Conservation (phyloP, 2,329 filamentous ascomycete species). For the Aspergillus oerlinghausenensis region DNA sequence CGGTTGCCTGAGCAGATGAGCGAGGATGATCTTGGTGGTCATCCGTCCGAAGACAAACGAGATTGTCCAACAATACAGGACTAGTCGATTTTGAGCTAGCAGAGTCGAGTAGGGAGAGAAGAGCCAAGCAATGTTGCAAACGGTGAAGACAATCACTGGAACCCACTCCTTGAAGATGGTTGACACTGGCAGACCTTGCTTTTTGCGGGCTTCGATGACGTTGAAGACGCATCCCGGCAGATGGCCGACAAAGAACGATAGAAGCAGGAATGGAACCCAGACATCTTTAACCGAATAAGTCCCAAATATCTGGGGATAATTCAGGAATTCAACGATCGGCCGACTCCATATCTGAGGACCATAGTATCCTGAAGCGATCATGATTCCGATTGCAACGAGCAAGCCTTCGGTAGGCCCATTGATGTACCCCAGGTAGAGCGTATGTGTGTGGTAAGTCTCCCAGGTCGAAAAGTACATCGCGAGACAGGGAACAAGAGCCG, state of each 20-base stretch:
- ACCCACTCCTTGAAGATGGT: slow-evolving; percentile 93
- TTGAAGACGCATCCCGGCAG: slow-evolving; percentile 87
- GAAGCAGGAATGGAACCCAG: slow-evolving; percentile 71
- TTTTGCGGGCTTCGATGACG: slow-evolving; percentile 70
- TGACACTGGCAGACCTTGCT: slow-evolving; percentile 66
- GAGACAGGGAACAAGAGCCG: slow-evolving; percentile 81
- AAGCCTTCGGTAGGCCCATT: slow-evolving; percentile 96
- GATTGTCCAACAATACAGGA: slow-evolving; percentile 88
- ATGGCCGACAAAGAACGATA: slow-evolving; percentile 65
- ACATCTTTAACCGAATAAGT: slow-evolving; percentile 76
- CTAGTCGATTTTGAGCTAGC: slow-evolving; percentile 76
- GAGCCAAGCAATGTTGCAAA: slow-evolving; percentile 74
- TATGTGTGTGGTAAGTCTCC: slow-evolving; percentile 99
- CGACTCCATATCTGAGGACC: slow-evolving; percentile 83
- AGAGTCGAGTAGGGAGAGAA: slow-evolving; percentile 83
- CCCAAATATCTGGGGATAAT: slow-evolving; percentile 60
- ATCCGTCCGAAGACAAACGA: slow-evolving; percentile 97
- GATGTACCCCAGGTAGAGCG: slow-evolving; percentile 90
- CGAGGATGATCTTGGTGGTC: slow-evolving; percentile 98
- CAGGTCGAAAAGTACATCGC: slow-evolving; percentile 99
- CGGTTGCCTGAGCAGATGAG: slow-evolving; percentile 85
- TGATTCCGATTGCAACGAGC: slow-evolving; percentile 79
- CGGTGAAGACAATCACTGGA: slow-evolving; percentile 77
- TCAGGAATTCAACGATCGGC: slow-evolving; percentile 66
- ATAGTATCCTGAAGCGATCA: slow-evolving; percentile 81